These are phyloP conservation scores for Xylaria grammica DNA, from an alignment of 495 filamentous ascomycete genomes.

Conservation along the genomic window DNA sequence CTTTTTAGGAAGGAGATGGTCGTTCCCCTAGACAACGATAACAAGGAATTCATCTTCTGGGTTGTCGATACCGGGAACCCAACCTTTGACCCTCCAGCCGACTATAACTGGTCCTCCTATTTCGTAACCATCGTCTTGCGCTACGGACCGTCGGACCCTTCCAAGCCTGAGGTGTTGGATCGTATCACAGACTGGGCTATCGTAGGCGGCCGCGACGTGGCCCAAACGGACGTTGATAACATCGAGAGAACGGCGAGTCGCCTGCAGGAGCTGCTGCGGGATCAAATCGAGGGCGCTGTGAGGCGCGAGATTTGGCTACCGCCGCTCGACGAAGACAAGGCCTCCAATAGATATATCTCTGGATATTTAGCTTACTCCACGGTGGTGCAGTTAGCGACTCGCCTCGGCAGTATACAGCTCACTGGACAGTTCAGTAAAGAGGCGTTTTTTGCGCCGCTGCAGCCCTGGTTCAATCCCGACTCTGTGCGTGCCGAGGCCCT, in stretches of 20 bases:
- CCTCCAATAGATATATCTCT: background rate
- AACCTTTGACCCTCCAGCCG: background rate
- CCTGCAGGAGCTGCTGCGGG: background rate
- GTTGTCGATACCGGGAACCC: background rate
- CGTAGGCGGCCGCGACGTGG: background rate
- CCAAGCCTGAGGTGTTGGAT: background rate
- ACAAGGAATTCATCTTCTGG: conserved; percentile 11
- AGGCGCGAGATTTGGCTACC: background rate
- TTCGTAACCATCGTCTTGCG: conserved; percentile 9
- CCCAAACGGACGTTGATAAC: background rate
- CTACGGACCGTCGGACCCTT: background rate
- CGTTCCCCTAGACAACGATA: background rate
- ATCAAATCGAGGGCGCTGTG: background rate
- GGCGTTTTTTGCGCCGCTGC: background rate
- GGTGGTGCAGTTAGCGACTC: conserved; percentile 7
- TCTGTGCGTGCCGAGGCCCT: conserved; percentile 17
- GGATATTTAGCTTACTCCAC: background rate
- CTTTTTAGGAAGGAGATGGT: background rate
- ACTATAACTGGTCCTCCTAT: too few relatives aligned
- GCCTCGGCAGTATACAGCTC: background rate
- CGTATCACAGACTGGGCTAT: conserved; percentile 5
- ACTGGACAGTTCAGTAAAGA: background rate
- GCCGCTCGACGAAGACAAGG: background rate
- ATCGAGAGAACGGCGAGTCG: background rate
- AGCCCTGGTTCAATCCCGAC: conserved; percentile 13